These are phyloP conservation scores for Endogone sp. DNA, from an alignment of 192 early-diverging fungal species.

Conservation along the genomic window DNA sequence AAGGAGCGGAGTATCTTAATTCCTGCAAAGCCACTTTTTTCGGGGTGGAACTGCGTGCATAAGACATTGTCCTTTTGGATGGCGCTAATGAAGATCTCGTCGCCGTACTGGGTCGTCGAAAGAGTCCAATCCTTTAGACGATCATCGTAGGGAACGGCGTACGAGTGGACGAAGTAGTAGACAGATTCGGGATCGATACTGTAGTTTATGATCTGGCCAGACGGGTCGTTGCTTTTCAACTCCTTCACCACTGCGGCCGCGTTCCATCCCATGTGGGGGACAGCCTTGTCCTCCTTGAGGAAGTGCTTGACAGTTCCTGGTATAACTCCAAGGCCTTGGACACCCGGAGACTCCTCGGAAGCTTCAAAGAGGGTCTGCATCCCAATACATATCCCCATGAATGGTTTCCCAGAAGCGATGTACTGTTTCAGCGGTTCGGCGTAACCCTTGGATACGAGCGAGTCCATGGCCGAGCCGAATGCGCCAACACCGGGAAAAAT, in stretches of 20 bases:
- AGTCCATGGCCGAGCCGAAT: constrained; percentile 88
- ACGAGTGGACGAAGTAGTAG: constrained; percentile 99
- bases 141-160: constrained; percentile 65
- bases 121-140: constrained; percentile 67
- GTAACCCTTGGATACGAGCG: constrained; percentile 69
- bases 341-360: constrained; percentile 82
- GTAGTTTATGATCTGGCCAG: constrained; percentile 16
- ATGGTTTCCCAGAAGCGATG: constrained; percentile 80
- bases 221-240: constrained; percentile 9
- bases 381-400: constrained; percentile 99
- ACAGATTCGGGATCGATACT: constrained; percentile 45
- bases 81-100: constrained; percentile 81
- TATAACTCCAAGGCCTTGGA: constrained; percentile 82
- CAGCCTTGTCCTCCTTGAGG: constrained; percentile 66
- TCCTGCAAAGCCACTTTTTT: constrained; percentile 93
- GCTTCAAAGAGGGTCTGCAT: constrained; percentile 93
- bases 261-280: constrained; percentile 99
- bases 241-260: constrained; percentile 43
- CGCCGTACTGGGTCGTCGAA: constrained; percentile 83
- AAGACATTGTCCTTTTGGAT: constrained; percentile 85
- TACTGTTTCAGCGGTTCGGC: constrained; percentile 79
- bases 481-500: constrained; percentile 99
- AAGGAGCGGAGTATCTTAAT: constrained; percentile 79
- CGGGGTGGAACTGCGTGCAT: constrained; percentile 99
- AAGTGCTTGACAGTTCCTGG: constrained; percentile 67